phyloP scores from a whole-genome alignment of 257 asterid genomes.

The Nicotiana otophora region DNA sequence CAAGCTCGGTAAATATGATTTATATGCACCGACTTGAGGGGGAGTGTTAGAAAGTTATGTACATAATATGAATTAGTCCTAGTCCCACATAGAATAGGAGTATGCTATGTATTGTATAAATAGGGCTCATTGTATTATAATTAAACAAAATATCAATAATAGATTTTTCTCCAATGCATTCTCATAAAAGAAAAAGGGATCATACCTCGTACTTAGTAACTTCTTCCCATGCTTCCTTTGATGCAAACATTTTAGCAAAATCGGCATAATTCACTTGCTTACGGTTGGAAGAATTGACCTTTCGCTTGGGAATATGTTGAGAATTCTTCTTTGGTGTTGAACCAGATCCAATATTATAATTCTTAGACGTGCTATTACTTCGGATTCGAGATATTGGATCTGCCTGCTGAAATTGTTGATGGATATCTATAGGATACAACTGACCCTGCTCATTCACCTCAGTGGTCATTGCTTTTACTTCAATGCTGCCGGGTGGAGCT shows the following conservation, averaged over 20 bases:
- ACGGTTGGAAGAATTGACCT: constrained; percentile 36
- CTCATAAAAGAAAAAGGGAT: background rate
- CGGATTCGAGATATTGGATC: constrained; percentile 52
- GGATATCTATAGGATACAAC: constrained; percentile 25
- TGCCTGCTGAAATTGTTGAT: constrained; percentile 37
- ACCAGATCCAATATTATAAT: constrained; percentile 44
- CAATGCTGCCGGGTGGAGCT: constrained; percentile 19
- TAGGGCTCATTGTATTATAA: no score
- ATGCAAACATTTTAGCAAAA: constrained; percentile 56
- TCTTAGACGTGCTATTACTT: constrained; percentile 53
- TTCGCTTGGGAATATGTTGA: constrained; percentile 37
- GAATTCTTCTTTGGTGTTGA: constrained; percentile 52
- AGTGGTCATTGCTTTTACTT: constrained; percentile 16
- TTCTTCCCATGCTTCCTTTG: constrained; percentile 67
- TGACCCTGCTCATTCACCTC: constrained; percentile 29
- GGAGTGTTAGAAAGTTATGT: no score
- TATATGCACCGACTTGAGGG: no score
- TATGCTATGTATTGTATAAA: no score
- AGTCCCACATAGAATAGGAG: no score
- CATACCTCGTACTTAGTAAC: constrained; percentile 60
- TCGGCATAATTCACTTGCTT: constrained; percentile 48
- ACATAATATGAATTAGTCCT: no score
- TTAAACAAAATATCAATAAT: no score
- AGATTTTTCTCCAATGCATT: no score
- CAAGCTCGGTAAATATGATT: no score